Evolutionary conservation across 495 filamentous ascomycete species (phyloP), one percentile per base, ranked within the genome.

Genomic region (Lentithecium fluviatile): DNA sequence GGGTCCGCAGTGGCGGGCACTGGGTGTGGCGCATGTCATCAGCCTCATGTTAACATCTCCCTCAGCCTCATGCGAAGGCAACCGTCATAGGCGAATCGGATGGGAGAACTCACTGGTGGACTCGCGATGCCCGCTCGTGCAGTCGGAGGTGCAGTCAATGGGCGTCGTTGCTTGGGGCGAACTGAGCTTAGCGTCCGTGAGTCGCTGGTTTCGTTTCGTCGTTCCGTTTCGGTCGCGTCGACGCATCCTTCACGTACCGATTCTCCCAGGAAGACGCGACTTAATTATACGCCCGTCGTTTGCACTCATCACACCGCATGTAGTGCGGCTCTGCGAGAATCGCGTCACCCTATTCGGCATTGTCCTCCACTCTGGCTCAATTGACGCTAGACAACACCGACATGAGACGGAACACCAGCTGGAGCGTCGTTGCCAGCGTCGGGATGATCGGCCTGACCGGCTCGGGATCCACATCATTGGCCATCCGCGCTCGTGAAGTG

Each of bases 391-490:
- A 52, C 17, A 34, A 6, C 26, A 6, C 24, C 25, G 49, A 17
- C 34, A 24, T 42, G 34, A 13, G 37, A 55, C 52, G 34, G 6
- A 24, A 20, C 4, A 23, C 15, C 20, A 3, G 19, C 53, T 20
- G 20, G 17, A 6, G 20, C 13, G 10, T 4, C 75, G 74, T 15
- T 70, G 70, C 24, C 76, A 74, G 46, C 76, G 76, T n/a, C 73
- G 73, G 54, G 75, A 79, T 17, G 72, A 66, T 42, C 77, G 20
- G 51, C 26, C 38, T 46, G 19, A 34, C 45, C 53, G 32, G 74
- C 47, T 75, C 71, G 15, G 78, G 69, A 12, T 71, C 21, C 76
- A 50, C 45, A 75, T 75, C 68, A 79, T 79, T 19, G 76, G 70
- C 45, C 78, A 77, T 0, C 58, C 24, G 6, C 62, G 52, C 12